These are phyloP conservation scores for Pichia sporocuriosa DNA, from an alignment of 805 yeast genomes.

Conservation along the genomic window DNA sequence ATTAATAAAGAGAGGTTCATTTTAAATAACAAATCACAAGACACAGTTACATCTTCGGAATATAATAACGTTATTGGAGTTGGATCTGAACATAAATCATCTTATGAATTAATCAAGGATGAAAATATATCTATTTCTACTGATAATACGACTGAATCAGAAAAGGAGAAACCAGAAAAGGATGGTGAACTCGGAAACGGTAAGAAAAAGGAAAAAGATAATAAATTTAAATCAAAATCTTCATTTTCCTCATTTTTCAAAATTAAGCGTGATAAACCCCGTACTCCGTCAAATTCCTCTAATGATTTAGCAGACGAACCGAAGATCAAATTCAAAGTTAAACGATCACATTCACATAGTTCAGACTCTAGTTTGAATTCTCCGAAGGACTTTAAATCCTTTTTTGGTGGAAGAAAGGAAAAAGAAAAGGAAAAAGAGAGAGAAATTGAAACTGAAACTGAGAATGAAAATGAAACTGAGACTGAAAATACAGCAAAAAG, in stretches of 20 bases:
- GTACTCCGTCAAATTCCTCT: constrained; percentile 2
- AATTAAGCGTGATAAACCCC: constrained; percentile 13
- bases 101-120: no score
- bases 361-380: constrained; percentile 8
- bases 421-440: constrained; percentile 6
- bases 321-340: constrained; percentile 4
- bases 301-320: not conserved
- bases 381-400: constrained; percentile 13
- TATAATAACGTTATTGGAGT: not conserved
- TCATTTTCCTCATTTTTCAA: constrained; percentile 17
- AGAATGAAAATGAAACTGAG: not conserved
- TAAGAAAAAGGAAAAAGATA: constrained; percentile 7
- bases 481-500: not conserved
- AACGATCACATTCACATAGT: constrained; percentile 7
- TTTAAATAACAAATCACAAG: not conserved
- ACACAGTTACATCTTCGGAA: not conserved
- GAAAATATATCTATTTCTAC: no score
- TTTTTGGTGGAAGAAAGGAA: constrained; percentile 12
- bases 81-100: no score
- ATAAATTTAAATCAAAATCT: constrained; percentile 11
- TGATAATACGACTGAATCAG: not conserved
- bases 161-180: not conserved
- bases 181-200: not conserved
- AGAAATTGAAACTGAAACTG: not conserved
- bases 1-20: no score